These are phyloP conservation scores for Neurospora sp. DNA, from an alignment of 495 filamentous ascomycete species.

Conservation along the genomic window DNA sequence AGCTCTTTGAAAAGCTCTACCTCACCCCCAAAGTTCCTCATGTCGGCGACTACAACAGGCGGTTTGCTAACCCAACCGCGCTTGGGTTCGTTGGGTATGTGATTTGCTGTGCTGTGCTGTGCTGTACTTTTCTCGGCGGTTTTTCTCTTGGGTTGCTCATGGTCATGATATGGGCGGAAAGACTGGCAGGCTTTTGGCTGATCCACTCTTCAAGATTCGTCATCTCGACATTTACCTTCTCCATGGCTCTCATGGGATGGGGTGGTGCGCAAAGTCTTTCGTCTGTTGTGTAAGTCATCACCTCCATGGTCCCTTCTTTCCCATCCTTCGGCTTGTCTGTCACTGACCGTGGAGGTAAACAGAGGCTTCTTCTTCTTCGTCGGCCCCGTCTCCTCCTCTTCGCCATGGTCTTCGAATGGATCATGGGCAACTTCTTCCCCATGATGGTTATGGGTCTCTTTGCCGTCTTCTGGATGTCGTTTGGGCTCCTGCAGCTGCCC, in stretches of 20 bases:
- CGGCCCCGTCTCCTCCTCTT: slow-evolving; percentile 38
- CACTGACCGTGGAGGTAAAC: not conserved
- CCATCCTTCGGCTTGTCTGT: not conserved
- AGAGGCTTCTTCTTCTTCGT: slow-evolving; percentile 49
- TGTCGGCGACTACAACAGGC: slow-evolving; percentile 35
- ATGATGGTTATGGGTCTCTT: slow-evolving; percentile 52
- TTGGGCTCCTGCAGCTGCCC: slow-evolving; percentile 43
- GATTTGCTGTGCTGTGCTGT: too few species aligned
- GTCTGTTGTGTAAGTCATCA: slow-evolving; percentile 36
- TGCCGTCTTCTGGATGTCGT: slow-evolving; percentile 46
- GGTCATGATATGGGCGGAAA: too few species aligned
- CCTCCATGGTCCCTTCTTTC: too few species aligned
- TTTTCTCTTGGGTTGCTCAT: too few species aligned
- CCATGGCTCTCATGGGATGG: slow-evolving; percentile 46
- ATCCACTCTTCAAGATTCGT: slow-evolving; percentile 30
- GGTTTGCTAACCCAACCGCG: slow-evolving; percentile 45
- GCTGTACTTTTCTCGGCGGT: too few species aligned
- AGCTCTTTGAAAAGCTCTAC: slow-evolving; percentile 51
- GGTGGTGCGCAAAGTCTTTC: slow-evolving; percentile 37
- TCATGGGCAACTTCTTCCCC: slow-evolving; percentile 44
- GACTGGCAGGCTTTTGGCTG: too few species aligned
- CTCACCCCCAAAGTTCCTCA: slow-evolving; percentile 43
- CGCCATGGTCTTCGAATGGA: slow-evolving; percentile 41
- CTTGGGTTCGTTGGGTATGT: slow-evolving; percentile 42
- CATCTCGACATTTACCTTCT: slow-evolving; percentile 36